Percentiles rank a stretch among this genome's conserved stretches.
Conservation (phyloP, 2,329 filamentous ascomycete species). For the Diaporthe aspalathi region DNA sequence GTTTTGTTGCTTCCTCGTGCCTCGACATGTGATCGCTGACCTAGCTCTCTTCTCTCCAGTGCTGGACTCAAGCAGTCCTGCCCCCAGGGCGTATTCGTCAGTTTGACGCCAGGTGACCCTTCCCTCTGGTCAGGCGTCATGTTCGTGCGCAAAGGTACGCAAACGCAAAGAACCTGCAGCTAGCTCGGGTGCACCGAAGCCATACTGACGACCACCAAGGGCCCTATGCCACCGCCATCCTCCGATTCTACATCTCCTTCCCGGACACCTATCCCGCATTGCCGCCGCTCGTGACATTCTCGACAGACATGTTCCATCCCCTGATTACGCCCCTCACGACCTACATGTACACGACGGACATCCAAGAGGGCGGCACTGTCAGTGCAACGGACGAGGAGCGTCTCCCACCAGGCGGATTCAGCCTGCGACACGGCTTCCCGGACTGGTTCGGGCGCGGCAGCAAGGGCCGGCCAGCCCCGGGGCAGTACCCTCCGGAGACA, state of each 20-base stretch:
- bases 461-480: constrained; percentile 51
- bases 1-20: not conserved
- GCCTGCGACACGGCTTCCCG: constrained; percentile 89
- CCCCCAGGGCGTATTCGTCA: constrained; percentile 88
- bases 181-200: constrained; percentile 34
- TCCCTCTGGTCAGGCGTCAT: constrained; percentile 90
- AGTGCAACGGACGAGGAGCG: constrained; percentile 86
- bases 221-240: constrained; percentile 86
- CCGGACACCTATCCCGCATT: constrained; percentile 81
- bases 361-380: constrained; percentile 79
- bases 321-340: constrained; percentile 93
- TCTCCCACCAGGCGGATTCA: constrained; percentile 89
- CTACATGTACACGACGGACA: constrained; percentile 88
- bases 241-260: constrained; percentile 92
- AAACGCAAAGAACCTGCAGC: constrained; percentile 24
- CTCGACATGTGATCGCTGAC: constrained; percentile 42
- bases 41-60: constrained; percentile 57
- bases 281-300: constrained; percentile 88
- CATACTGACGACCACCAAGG: constrained; percentile 61
- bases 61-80: constrained; percentile 83
- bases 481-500: constrained; percentile 37
- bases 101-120: constrained; percentile 82
- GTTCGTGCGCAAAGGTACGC: constrained; percentile 85
- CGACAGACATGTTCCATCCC: constrained; percentile 94
- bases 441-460: constrained; percentile 81